phyloP scores from a whole-genome alignment of 2,329 filamentous ascomycete species.

The Neofusicoccum cordaticola region DNA sequence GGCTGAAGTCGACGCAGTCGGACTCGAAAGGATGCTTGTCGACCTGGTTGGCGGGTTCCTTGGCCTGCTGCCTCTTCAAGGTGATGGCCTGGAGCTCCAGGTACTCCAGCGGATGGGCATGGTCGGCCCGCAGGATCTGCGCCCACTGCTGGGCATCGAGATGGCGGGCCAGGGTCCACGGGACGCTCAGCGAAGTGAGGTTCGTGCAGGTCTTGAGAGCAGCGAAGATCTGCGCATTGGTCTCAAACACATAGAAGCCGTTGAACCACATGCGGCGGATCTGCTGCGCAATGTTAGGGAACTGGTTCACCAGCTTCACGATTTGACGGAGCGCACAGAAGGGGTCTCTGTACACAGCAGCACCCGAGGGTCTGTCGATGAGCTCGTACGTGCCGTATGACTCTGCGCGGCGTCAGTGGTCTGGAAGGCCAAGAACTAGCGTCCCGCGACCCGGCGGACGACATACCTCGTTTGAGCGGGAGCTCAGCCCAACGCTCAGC shows the following conservation, averaged over 20 bases:
- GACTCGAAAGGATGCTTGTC: conserved; percentile 46
- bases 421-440: too few species aligned
- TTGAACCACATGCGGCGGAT: conserved; percentile 56
- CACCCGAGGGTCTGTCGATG: conserved; percentile 45
- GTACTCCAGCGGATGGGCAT: conserved; percentile 45
- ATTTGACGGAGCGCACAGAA: conserved; percentile 50
- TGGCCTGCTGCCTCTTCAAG: conserved; percentile 46
- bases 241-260: conserved; percentile 52
- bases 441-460: not conserved
- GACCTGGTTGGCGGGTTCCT: conserved; percentile 38
- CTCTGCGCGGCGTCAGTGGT: conserved; percentile 22
- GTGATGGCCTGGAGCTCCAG: conserved; percentile 53
- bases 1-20: conserved; percentile 46
- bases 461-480: conserved; percentile 36
- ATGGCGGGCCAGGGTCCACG: conserved; percentile 54
- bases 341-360: conserved; percentile 50
- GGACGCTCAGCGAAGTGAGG: conserved; percentile 48
- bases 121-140: conserved; percentile 44
- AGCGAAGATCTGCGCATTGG: conserved; percentile 49
- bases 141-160: conserved; percentile 49
- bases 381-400: conserved; percentile 49
- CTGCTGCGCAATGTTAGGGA: conserved; percentile 46
- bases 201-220: conserved; percentile 48
- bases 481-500: conserved; percentile 52
- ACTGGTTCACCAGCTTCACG: conserved; percentile 44